Evolutionary conservation across 306 rosid genomes (phyloP).

Genomic region (Pachyrhizus erosus): DNA sequence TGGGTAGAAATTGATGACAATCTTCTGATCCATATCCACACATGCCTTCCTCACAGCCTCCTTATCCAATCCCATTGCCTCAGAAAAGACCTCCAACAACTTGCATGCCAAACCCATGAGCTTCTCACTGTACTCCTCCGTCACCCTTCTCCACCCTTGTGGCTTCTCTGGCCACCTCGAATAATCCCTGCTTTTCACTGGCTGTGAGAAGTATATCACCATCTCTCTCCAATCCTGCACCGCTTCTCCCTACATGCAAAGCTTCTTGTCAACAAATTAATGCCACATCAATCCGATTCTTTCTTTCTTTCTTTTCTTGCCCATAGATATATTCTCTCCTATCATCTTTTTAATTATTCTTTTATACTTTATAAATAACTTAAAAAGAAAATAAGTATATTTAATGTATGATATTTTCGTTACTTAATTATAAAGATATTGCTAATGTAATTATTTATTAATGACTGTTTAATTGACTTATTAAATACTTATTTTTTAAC

Average conservation of each 20-base stretch:
- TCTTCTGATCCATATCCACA: constrained; percentile 84
- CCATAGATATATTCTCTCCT: too few species aligned
- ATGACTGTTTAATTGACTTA: neutral
- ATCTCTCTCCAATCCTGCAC: constrained; percentile 87
- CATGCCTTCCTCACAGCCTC: constrained; percentile 74
- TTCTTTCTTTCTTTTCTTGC: too few species aligned
- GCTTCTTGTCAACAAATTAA: neutral
- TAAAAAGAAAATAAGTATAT: too few species aligned
- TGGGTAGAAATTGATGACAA: constrained; percentile 80
- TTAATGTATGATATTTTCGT: neutral
- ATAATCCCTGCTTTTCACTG: constrained; percentile 59
- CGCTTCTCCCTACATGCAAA: constrained; percentile 61
- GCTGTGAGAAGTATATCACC: constrained; percentile 74
- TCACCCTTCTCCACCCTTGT: constrained; percentile 65
- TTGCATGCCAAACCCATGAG: constrained; percentile 70
- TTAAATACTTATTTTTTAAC: too few species aligned
- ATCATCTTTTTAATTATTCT: neutral
- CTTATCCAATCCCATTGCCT: constrained; percentile 79
- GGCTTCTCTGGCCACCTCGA: constrained; percentile 87
- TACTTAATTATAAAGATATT: neutral
- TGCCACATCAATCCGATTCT: too few species aligned
- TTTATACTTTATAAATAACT: neutral
- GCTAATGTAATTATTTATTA: neutral
- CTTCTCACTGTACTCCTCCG: constrained; percentile 68
- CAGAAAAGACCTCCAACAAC: constrained; percentile 69